A percentile compares a stretch with the other conserved stretches of the same genome.
Evolutionary conservation across 2,329 filamentous ascomycete species (phyloP).

Genomic region (Aspergillus eucalypticola): DNA sequence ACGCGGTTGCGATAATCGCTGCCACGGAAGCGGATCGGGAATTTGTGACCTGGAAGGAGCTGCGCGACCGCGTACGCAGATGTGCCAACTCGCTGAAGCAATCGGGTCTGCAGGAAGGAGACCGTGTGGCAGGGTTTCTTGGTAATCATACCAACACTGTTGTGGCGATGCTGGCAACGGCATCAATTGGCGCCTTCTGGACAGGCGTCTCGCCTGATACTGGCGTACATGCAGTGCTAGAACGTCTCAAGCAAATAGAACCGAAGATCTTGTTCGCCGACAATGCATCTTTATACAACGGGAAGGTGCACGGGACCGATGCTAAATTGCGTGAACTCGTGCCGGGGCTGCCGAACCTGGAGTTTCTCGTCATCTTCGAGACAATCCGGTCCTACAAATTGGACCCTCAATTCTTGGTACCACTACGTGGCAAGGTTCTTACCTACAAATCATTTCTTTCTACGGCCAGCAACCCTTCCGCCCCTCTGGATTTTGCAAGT

Average conservation of each 20-base stretch:
- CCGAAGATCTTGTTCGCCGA: conserved; percentile 83
- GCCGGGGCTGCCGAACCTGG: conserved; percentile 64
- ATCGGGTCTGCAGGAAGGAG: conserved; percentile 62
- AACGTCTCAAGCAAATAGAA: conserved; percentile 80
- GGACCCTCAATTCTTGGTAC: conserved; percentile 36
- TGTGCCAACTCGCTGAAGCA: conserved; percentile 71
- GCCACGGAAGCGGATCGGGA: conserved; percentile 72
- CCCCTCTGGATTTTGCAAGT: conserved; percentile 67
- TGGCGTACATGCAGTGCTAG: conserved; percentile 85
- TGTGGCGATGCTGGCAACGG: conserved; percentile 81
- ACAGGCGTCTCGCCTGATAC: conserved; percentile 91
- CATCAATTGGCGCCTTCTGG: conserved; percentile 85
- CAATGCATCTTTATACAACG: conserved; percentile 87
- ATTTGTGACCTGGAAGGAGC: conserved; percentile 72
- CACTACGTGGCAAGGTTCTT: conserved; percentile 40
- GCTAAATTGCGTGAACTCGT: conserved; percentile 79
- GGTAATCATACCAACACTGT: conserved; percentile 88
- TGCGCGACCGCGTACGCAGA: conserved; percentile 73
- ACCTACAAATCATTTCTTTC: conserved; percentile 50
- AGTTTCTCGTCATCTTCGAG: conserved; percentile 72
- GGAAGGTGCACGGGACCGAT: conserved; percentile 78
- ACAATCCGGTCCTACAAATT: conserved; percentile 54
- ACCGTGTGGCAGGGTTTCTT: conserved; percentile 71
- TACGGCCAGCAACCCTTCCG: conserved; percentile 40
- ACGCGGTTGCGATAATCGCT: conserved; percentile 71